Evolutionary conservation across 2,329 filamentous ascomycete species (phyloP), one percentile per base, ranked within the genome.

Genomic region (Epichloe typhina): DNA sequence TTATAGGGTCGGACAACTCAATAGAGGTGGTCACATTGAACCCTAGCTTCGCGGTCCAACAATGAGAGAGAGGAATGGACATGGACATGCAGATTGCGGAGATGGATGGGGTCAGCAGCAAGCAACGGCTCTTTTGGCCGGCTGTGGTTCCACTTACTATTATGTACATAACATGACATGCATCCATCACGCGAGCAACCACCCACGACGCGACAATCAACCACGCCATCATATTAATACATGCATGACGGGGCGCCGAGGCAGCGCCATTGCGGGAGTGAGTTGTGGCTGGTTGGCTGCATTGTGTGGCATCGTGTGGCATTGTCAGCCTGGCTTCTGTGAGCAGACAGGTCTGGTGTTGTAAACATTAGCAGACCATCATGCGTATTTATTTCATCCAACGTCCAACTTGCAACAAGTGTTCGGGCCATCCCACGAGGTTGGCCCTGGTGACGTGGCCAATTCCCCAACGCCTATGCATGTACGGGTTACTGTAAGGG

Each of bases 151-250:
- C 50, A 51, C 50, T 33, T 38, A 17, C 17, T 17, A 17, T 17
- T 17, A 19, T 12, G 4, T 13, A 45, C 17, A 17, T 17, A 17
- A 17, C 17, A 17, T 17, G 17, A 33, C 48, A 21, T 47, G 46
- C 46, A 40, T 48, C 46, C 46, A 40, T 48, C 46, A 51, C 50
- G 46, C 50, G 50, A 45, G 50, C 36, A 44, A 38, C 46, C 33
- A 23, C 31, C 35, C 26, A 38, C 44, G 46, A 35, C 46, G 46
- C 46, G 39, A 48, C 19, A 48, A 31, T 8, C 23, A 26, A 7
- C 23, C 44, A 35, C 45, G 23, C 33, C 39, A 39, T 45, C 39
- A 51, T 23, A 23, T 6, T 21, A 21, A 21, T 21, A 21, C 21
- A 21, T 21, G 23, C 6, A 23, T 45, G 35, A 45, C 45, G 40